Percentiles rank a stretch among this genome's conserved stretches.
phyloP scores from a whole-genome alignment of 2,329 filamentous ascomycete species.

The Colletotrichum truncatum region DNA sequence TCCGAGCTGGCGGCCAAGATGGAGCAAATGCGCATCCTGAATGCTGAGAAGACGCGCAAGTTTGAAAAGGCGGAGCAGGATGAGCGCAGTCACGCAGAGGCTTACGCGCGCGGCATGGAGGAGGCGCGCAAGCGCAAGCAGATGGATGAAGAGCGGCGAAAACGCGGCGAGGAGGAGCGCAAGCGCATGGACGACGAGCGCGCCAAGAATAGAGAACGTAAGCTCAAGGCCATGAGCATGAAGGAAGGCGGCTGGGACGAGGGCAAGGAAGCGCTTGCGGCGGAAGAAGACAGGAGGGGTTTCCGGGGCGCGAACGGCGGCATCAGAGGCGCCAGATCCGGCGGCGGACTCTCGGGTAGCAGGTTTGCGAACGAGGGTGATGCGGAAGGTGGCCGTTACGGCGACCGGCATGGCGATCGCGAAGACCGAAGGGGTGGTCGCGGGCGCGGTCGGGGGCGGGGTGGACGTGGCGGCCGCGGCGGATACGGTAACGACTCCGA shows the following conservation, averaged over 20 bases:
- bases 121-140: slow-evolving; percentile 61
- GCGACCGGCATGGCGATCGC: slow-evolving; percentile 12
- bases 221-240: slow-evolving; percentile 65
- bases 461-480: slow-evolving; percentile 42
- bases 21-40: slow-evolving; percentile 67
- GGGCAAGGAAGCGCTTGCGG: slow-evolving; percentile 58
- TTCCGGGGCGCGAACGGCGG: slow-evolving; percentile 55
- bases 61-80: slow-evolving; percentile 68
- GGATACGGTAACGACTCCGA: slow-evolving; percentile 40
- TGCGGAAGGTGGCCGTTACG: slow-evolving; percentile 33
- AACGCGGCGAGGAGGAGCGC: slow-evolving; percentile 61
- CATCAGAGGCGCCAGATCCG: slow-evolving; percentile 46
- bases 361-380: slow-evolving; percentile 48
- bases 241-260: slow-evolving; percentile 68
- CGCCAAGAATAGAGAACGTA: slow-evolving; percentile 67
- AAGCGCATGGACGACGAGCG: slow-evolving; percentile 67
- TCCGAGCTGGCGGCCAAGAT: slow-evolving; percentile 67
- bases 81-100: slow-evolving; percentile 62
- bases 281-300: slow-evolving; percentile 49
- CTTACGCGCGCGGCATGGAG: slow-evolving; percentile 64
- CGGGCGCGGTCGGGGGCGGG: slow-evolving; percentile 31
- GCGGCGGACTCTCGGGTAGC: slow-evolving; percentile 50
- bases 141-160: slow-evolving; percentile 61
- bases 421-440: slow-evolving; percentile 33
- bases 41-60: slow-evolving; percentile 66